A percentile compares a stretch with the other conserved stretches of the same genome.
These are phyloP conservation scores for Kwoniella shandongensis DNA, from an alignment of 768 basidiomycete genomes.

Conservation along the genomic window DNA sequence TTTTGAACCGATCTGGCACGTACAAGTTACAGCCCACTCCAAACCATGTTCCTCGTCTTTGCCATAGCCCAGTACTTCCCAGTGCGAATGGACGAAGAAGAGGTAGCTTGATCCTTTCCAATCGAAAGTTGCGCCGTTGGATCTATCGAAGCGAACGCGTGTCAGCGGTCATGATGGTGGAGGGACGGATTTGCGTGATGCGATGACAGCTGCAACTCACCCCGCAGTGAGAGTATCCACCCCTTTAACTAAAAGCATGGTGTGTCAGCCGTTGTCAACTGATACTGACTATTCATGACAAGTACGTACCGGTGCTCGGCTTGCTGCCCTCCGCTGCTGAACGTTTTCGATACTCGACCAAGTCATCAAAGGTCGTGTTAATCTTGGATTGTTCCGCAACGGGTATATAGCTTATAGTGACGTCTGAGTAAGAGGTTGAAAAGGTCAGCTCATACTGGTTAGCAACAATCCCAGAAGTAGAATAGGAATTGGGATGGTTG, in stretches of 20 bases:
- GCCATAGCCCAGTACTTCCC: conserved; percentile 56
- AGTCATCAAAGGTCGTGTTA: conserved; percentile 50
- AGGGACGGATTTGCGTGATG: background rate
- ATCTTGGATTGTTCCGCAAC: conserved; percentile 25
- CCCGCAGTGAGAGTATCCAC: conserved; percentile 47
- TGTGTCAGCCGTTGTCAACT: background rate
- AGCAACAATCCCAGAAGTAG: background rate
- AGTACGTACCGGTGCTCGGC: conserved; percentile 51
- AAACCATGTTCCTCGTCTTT: conserved; percentile 36
- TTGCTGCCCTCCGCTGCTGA: conserved; percentile 35
- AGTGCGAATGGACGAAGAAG: conserved; percentile 54
- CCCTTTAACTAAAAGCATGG: conserved; percentile 37
- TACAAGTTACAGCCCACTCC: conserved; percentile 53
- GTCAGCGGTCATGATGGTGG: background rate
- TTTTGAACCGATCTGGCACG: too few species aligned
- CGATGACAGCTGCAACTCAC: conserved; percentile 20
- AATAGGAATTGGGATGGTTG: too few species aligned
- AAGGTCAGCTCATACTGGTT: background rate
- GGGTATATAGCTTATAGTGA: conserved; percentile 55
- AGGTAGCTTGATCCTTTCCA: conserved; percentile 56
- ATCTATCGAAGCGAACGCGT: conserved; percentile 6
- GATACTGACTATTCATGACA: too few species aligned
- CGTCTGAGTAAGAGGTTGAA: conserved; percentile 43
- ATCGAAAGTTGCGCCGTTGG: conserved; percentile 51
- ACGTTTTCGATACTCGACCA: conserved; percentile 54